Evolutionary conservation across 352 stramenopile genomes (phyloP).

Genomic region (Phytophthora nicotianae): DNA sequence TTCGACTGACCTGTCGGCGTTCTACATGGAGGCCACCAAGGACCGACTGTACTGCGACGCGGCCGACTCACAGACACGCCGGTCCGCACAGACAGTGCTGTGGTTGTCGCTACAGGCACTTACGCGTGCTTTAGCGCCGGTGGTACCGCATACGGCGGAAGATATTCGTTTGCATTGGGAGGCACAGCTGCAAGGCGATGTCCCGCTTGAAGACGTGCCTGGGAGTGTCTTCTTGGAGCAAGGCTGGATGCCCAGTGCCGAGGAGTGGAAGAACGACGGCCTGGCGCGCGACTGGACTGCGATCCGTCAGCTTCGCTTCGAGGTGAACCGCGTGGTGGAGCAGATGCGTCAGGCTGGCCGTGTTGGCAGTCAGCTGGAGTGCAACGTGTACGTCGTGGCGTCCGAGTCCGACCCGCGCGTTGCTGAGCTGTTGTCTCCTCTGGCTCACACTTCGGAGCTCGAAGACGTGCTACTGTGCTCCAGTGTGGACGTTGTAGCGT

Average conservation of each 20-base stretch:
- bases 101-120: conserved; percentile 70
- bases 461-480: conserved; percentile 82
- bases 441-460: conserved; percentile 42
- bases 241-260: conserved; percentile 58
- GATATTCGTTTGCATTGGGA: conserved; percentile 94
- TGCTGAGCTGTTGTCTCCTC: conserved; percentile 52
- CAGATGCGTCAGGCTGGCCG: conserved; percentile 58
- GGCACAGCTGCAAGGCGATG: conserved; percentile 48
- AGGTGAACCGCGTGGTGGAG: conserved; percentile 83
- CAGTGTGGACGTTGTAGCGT: conserved; percentile 46
- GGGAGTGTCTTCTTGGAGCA: conserved; percentile 81
- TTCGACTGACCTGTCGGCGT: conserved; percentile 95
- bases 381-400: conserved; percentile 64
- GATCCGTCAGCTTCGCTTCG: conserved; percentile 86
- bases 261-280: conserved; percentile 56
- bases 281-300: conserved; percentile 85
- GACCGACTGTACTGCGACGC: conserved; percentile 97
- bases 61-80: conserved; percentile 78
- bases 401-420: conserved; percentile 55
- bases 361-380: conserved; percentile 78
- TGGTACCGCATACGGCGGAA: conserved; percentile 96
- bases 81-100: conserved; percentile 89
- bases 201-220: conserved; percentile 55
- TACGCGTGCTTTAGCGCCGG: conserved; percentile 79
- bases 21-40: conserved; percentile 98